These are phyloP conservation scores for Medicago truncatula DNA, from an alignment of 306 rosid species.

Conservation along the genomic window MtrunA17r5.0-ANR NC_053047.1:11238001-11238500, in stretches of 20 bases:
- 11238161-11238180: neutral
- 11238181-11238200: neutral
- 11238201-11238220: neutral
- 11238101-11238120: neutral
- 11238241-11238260: neutral
- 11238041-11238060: neutral
- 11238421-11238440: conserved; percentile 2
- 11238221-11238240: neutral
- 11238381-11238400: conserved; percentile 56
- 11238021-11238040: neutral
- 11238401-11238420: conserved; percentile 31
- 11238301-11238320: conserved; percentile 63
- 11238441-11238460: neutral
- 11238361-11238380: conserved; percentile 73
- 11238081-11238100: neutral
- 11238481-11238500: conserved; percentile 80
- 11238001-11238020: neutral
- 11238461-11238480: conserved; percentile 62
- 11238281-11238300: conserved; percentile 43
- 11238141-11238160: neutral
- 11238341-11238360: conserved; percentile 88
- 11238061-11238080: neutral
- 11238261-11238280: neutral
- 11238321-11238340: conserved; percentile 58
- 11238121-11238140: neutral